Percentiles rank a stretch among this genome's conserved stretches.
Evolutionary conservation across 106 monocot genomes (phyloP).

Genomic region (Dendrobium nobile): DNA sequence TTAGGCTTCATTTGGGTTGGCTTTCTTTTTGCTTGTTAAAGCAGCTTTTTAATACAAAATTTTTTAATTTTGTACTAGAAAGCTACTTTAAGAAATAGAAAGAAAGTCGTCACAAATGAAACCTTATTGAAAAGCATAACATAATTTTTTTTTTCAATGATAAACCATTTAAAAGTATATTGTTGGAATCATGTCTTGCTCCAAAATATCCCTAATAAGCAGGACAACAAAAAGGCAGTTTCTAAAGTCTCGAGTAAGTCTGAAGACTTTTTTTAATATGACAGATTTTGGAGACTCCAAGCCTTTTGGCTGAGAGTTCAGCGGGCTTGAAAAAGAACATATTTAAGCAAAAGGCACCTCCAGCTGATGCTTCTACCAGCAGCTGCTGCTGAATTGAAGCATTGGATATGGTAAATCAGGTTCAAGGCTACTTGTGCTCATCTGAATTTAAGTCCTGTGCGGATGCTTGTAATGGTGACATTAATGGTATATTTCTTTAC

Average conservation of each 20-base stretch:
- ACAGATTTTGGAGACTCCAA: conserved; percentile 97
- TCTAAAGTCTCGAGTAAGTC: neutral
- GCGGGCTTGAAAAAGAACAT: conserved; percentile 61
- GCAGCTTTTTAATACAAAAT: too few species aligned
- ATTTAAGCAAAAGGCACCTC: conserved; percentile 78
- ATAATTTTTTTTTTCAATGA: too few species aligned
- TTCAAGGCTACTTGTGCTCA: neutral
- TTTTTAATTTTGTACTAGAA: too few species aligned
- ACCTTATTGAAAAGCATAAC: too few species aligned
- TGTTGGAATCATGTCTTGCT: too few species aligned
- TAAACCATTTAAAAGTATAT: too few species aligned
- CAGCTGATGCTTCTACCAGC: conserved; percentile 56
- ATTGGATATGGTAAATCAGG: neutral
- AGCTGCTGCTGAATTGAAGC: conserved; percentile 59
- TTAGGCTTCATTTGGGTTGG: too few species aligned
- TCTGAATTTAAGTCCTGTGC: neutral
- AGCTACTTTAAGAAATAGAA: too few species aligned
- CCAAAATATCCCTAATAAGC: neutral
- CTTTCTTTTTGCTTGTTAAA: too few species aligned
- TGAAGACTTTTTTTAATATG: neutral
- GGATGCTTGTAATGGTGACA: too few species aligned
- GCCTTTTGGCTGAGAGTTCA: conserved; percentile 81
- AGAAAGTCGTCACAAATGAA: too few species aligned
- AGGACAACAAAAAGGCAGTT: neutral
- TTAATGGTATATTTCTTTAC: too few species aligned